A percentile compares a stretch with the other conserved stretches of the same genome.
Conservation (phyloP, 2,329 filamentous ascomycete genomes). For the Samsoniella hepiali region DNA sequence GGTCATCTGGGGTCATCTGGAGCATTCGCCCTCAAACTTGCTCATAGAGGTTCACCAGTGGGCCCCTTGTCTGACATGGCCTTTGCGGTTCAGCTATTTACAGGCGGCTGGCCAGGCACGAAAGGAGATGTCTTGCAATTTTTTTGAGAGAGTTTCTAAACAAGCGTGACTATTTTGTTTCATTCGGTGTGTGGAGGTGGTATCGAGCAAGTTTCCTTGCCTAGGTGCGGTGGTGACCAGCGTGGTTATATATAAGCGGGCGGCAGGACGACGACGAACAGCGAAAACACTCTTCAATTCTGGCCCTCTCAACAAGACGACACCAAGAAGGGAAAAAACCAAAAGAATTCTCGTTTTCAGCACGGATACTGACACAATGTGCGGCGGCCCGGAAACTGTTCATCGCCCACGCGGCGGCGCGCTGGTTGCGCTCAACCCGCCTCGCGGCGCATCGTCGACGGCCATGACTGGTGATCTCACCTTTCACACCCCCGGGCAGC, state of each 20-base stretch:
- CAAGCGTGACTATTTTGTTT: not conserved
- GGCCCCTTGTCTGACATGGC: not conserved
- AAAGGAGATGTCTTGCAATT: too few relatives aligned
- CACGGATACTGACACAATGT: slow-evolving; percentile 35
- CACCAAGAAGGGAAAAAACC: not conserved
- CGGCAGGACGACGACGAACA: not conserved
- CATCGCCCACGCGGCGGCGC: slow-evolving; percentile 44
- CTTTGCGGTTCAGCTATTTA: not conserved
- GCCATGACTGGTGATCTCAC: slow-evolving; percentile 36
- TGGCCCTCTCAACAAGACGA: too few relatives aligned
- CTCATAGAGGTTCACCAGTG: slow-evolving; percentile 26
- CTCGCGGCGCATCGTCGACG: slow-evolving; percentile 16
- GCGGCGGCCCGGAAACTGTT: slow-evolving; percentile 39
- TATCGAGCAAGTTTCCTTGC: slow-evolving; percentile 11
- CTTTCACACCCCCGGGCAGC: slow-evolving; percentile 42
- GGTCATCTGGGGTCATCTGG: slow-evolving; percentile 4
- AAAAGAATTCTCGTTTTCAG: not conserved
- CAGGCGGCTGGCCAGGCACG: not conserved
- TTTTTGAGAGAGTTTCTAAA: not conserved
- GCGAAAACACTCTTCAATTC: not conserved
- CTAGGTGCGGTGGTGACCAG: not conserved
- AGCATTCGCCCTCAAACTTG: slow-evolving; percentile 36
- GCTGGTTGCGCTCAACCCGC: slow-evolving; percentile 41
- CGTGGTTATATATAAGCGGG: slow-evolving; percentile 8
- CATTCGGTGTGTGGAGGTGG: not conserved